Evolutionary conservation across 208 protist species (phyloP), one percentile per base, ranked within the genome.

Genomic region (Acanthamoeba castellanii): DNA sequence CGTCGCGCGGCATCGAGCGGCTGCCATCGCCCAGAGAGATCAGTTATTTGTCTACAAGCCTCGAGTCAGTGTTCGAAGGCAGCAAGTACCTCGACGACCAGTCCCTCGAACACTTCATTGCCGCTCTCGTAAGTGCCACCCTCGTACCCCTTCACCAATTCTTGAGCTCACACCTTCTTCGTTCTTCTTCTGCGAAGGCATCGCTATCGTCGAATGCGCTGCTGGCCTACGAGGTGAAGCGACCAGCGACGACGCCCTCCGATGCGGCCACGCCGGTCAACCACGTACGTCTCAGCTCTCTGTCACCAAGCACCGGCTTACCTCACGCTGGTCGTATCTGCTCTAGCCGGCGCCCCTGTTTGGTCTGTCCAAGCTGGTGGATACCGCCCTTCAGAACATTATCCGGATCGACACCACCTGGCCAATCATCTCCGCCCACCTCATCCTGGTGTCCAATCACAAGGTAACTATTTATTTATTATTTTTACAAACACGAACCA

Each of bases 331-430:
- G 64, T 27, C 47, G 16, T 90, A 55, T 66, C 57, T 90, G 8
- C 7, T 87, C 78, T 57, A 82, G n/a, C 37, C 45, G 22, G 50
- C 95, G 27, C 94, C 85, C 14, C 81, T 96, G 64, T 96, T 96
- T 95, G 89, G 74, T 27, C 84, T 94, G 61, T 72, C 47, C 16
- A 96, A 96, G 27, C 32, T 96, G 27, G 87, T 94, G 22, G 95
- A 96, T 14, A 94, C 94, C 20, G 64, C 91, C 18, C 52, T 96
- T 3, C 55, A 85, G 22, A 96, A 96, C 82, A 52, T 96, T 0
- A n/a, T 74, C 81, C 42, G 95, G 32, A 94, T 96, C 25, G 95
- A 96, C 66, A 96, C 94, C 7, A 66, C 95, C 8, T 96, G 95
- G 95, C 87, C 84, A 30, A 93, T 94, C 6, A 81, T 96, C 16